Evolutionary conservation across 345 rosid genomes (phyloP).

Genomic region (Luvunga scandens): DNA sequence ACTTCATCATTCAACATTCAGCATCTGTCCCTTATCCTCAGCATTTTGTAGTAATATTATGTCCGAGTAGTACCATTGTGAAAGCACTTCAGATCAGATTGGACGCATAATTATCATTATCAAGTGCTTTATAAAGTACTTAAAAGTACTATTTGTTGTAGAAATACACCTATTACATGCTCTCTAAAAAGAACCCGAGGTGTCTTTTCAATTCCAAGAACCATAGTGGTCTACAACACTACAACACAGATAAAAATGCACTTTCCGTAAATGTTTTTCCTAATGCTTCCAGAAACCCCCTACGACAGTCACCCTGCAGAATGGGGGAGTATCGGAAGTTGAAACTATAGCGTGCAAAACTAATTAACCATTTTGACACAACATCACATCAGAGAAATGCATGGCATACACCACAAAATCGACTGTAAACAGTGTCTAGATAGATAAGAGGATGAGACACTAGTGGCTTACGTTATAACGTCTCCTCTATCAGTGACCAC

Average conservation of each 20-base stretch:
- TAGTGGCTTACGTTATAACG: slow-evolving; percentile 69
- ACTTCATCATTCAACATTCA: background rate
- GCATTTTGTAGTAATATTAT: background rate
- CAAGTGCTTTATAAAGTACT: background rate
- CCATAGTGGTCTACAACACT: background rate
- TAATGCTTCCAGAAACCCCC: background rate
- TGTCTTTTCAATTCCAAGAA: background rate
- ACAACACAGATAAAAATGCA: background rate
- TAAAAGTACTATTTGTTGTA: background rate
- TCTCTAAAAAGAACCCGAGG: background rate
- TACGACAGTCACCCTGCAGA: background rate
- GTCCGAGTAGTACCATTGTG: background rate
- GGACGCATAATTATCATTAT: background rate
- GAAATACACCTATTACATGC: background rate
- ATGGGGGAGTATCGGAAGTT: background rate
- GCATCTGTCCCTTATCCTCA: background rate
- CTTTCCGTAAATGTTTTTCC: background rate
- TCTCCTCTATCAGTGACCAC: slow-evolving; percentile 79
- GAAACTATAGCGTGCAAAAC: background rate
- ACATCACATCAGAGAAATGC: background rate
- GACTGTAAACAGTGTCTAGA: background rate
- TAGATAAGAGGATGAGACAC: background rate
- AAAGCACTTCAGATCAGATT: background rate
- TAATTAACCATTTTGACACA: background rate
- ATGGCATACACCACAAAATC: background rate